A percentile compares a stretch with the other conserved stretches of the same genome.
Evolutionary conservation across 2,329 filamentous ascomycete genomes (phyloP).

Genomic region (Furcasterigmium sp.): DNA sequence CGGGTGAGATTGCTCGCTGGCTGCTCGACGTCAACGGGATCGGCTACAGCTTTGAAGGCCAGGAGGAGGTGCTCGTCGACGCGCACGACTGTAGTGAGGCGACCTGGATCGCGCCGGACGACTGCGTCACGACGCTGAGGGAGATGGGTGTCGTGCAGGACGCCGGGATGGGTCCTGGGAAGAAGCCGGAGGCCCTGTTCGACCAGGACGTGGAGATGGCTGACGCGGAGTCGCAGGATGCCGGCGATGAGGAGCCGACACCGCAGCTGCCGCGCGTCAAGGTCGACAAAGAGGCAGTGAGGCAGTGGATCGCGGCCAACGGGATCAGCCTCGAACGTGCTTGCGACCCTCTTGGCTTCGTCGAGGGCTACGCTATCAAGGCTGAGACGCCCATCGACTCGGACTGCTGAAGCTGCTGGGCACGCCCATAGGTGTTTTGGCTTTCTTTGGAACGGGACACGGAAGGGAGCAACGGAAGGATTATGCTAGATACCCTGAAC

Average conservation of each 20-base stretch:
- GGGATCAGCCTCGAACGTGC: conserved; percentile 58
- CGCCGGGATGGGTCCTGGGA: conserved; percentile 41
- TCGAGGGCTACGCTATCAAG: conserved; percentile 58
- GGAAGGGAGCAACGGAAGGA: too few relatives aligned
- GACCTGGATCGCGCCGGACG: conserved; percentile 81
- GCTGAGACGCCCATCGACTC: conserved; percentile 5
- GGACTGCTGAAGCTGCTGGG: too few relatives aligned
- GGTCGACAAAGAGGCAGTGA: conserved; percentile 51
- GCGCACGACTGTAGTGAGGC: conserved; percentile 67
- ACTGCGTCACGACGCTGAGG: conserved; percentile 71
- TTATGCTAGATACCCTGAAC: too few relatives aligned
- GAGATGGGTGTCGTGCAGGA: conserved; percentile 72
- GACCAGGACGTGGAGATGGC: conserved; percentile 15
- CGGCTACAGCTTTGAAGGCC: conserved; percentile 3
- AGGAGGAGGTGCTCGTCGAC: conserved; percentile 48
- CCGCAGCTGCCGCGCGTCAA: conserved; percentile 38
- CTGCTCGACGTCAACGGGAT: conserved; percentile 29
- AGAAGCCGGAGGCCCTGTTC: conserved; percentile 23
- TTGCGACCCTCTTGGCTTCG: conserved; percentile 71
- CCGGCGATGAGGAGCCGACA: conserved; percentile 17
- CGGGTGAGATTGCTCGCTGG: conserved; percentile 74
- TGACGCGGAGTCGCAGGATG: conserved; percentile 19
- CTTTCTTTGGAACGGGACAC: too few relatives aligned
- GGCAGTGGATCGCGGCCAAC: conserved; percentile 61
- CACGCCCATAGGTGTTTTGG: too few relatives aligned